Percentiles rank a stretch among this genome's conserved stretches.
These are phyloP conservation scores for Penicillium sp. DNA, from an alignment of 2,329 filamentous ascomycete genomes.

Conservation along the genomic window DNA sequence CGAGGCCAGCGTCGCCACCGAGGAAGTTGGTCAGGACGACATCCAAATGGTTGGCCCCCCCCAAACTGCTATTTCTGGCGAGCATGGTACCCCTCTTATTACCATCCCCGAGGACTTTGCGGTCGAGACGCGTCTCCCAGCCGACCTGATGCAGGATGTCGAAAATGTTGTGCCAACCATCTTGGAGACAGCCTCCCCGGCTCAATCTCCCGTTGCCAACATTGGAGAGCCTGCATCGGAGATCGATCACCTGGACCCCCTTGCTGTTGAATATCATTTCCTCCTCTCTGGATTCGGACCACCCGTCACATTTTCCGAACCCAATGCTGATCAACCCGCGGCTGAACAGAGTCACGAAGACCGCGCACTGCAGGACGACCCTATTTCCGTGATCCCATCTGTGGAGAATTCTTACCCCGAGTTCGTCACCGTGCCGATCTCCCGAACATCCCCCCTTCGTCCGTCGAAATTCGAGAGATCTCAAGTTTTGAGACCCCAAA, in stretches of 20 bases:
- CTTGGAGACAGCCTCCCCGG: neutral
- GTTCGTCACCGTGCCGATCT: neutral
- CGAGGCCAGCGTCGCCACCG: neutral
- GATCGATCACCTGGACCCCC: neutral
- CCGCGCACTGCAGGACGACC: neutral
- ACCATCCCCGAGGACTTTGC: neutral
- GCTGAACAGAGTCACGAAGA: neutral
- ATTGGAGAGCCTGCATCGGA: neutral
- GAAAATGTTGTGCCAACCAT: neutral
- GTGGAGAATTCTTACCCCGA: conserved; percentile 5
- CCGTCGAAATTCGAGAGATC: neutral
- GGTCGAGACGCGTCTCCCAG: neutral
- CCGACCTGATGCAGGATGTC: neutral
- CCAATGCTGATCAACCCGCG: neutral
- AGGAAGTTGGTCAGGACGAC: neutral
- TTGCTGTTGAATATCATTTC: neutral
- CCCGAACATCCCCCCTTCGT: no score
- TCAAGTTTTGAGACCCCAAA: conserved; percentile 1
- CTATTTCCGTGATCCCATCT: neutral
- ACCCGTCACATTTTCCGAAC: neutral
- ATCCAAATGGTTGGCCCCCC: conserved; percentile 1
- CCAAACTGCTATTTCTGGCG: neutral
- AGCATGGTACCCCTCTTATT: neutral
- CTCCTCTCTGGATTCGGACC: neutral
- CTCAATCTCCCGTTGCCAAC: neutral